Evolutionary conservation across 73 alveolate genomes (phyloP), one percentile per base, ranked within the genome.

Genomic region (Paramecium sonneborni): DNA sequence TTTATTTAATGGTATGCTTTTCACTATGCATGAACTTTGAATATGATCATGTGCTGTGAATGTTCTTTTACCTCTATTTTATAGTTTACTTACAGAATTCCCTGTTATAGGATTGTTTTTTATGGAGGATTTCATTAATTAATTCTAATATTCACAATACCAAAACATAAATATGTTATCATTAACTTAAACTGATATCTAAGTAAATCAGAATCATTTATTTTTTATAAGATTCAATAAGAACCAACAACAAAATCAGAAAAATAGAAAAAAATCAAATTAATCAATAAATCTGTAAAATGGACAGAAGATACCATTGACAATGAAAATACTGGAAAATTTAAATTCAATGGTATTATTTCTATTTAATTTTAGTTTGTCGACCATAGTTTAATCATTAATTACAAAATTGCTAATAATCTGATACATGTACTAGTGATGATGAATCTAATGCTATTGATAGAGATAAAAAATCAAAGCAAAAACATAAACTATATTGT

Each of bases 241-340:
- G 52, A 62, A 62, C 48, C 48, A 10, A 62, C 23, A 26, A 5
- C 20, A 30, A 23, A 1, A 34, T 14, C 2, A 18, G 3, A 72
- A 72, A 34, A 72, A 14, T 15, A n/a, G 14, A 72, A 72, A 38
- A 21, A 70, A 48, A 88, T 41, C 15, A 28, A 88, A 26, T 69
- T 70, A 24, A 23, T 35, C 0, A 69, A 39, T 0, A 70, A 82
- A 28, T 32, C 68, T 37, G 87, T 88, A 20, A 11, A 88, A 43
- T 88, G 94, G 94, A 37, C 72, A 70, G 94, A 88, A 62, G 94
- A 88, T 32, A 88, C 85, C 0, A 52, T 88, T 3, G 94, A 88
- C 37, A 88, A 88, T 72, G 94, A 88, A 48, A 62, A 88, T 72
- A 12, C 55, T 15, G 90, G 90, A 6, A 62, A 72, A 39, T 37